phyloP scores from a whole-genome alignment of 345 rosid species.

The Microcos paniculata region DNA sequence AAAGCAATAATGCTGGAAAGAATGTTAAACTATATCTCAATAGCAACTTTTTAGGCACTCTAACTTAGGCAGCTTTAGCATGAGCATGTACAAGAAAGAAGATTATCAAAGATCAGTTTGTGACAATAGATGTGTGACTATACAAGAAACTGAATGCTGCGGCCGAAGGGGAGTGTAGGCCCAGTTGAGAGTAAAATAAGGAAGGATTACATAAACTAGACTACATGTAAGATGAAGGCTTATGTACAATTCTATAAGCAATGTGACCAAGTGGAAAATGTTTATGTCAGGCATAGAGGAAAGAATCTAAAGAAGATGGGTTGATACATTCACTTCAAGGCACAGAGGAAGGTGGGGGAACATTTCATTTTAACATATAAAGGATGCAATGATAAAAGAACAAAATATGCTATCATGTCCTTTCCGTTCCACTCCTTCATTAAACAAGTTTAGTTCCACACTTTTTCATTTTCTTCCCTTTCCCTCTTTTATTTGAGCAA shows the following conservation, averaged over 20 bases:
- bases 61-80: neutral
- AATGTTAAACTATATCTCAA: neutral
- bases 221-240: too few species aligned
- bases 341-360: too few species aligned
- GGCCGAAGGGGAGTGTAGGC: neutral
- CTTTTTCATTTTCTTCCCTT: neutral
- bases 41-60: neutral
- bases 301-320: neutral
- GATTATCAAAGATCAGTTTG: neutral
- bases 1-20: neutral
- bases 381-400: neutral
- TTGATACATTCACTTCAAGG: too few species aligned
- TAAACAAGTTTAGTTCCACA: neutral
- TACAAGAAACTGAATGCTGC: neutral
- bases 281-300: too few species aligned
- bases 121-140: neutral
- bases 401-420: neutral
- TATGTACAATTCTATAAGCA: too few species aligned
- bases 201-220: neutral
- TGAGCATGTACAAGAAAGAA: neutral
- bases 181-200: neutral
- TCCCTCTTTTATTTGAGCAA: neutral
- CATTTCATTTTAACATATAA: neutral
- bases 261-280: too few species aligned
- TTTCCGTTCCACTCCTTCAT: neutral